Percentiles rank a stretch among this genome's conserved stretches.
Evolutionary conservation across 495 filamentous ascomycete species (phyloP).

Genomic region (Annulohypoxylon nitens): DNA sequence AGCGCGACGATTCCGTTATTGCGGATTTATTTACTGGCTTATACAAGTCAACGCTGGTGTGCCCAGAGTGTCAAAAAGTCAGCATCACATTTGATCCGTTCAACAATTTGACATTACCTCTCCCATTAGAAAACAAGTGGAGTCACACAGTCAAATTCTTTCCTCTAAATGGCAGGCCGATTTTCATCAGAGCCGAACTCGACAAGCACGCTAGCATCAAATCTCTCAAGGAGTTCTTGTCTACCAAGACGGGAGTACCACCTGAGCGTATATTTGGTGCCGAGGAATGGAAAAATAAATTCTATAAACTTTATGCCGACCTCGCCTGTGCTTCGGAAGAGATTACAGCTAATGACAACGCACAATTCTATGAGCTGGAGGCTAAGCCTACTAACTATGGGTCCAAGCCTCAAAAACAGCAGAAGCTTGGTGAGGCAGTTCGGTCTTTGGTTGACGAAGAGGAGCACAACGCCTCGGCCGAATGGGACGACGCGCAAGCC

Average conservation of each 20-base stretch:
- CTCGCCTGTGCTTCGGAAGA: conserved; percentile 73
- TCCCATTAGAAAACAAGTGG: conserved; percentile 87
- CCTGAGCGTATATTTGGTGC: conserved; percentile 74
- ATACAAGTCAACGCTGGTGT: conserved; percentile 97
- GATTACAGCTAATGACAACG: conserved; percentile 72
- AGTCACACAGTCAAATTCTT: conserved; percentile 78
- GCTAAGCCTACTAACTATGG: conserved; percentile 81
- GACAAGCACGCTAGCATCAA: conserved; percentile 83
- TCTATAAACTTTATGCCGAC: conserved; percentile 87
- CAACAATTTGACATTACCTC: conserved; percentile 90
- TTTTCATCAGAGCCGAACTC: conserved; percentile 85
- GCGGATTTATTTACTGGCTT: conserved; percentile 95
- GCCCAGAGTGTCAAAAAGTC: conserved; percentile 90
- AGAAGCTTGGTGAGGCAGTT: conserved; percentile 55
- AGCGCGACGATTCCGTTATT: conserved; percentile 93
- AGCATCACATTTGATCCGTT: conserved; percentile 99
- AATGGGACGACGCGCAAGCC: conserved; percentile 72
- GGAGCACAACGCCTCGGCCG: conserved; percentile 66
- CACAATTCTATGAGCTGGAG: conserved; percentile 86
- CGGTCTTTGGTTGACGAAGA: conserved; percentile 64
- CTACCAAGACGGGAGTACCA: conserved; percentile 71
- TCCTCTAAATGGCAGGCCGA: conserved; percentile 72
- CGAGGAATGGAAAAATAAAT: conserved; percentile 83
- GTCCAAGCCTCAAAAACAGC: conserved; percentile 62
- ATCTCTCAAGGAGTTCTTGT: conserved; percentile 80